Conservation (phyloP, 2,329 filamentous ascomycete genomes). For the Phialophora macrospora region DNA sequence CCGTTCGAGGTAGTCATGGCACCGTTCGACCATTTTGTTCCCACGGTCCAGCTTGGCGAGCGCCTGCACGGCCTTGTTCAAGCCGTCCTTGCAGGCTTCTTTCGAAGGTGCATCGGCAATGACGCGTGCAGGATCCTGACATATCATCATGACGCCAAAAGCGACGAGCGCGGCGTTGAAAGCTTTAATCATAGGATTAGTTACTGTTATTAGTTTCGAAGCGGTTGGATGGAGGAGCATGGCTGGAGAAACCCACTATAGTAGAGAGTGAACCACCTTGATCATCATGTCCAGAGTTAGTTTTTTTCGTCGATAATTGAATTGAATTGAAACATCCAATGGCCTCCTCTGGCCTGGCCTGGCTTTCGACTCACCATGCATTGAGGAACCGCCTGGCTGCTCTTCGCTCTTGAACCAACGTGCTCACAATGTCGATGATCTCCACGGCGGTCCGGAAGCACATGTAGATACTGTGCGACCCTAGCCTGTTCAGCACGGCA, state of each 20-base stretch:
- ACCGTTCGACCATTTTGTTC: conserved; percentile 44
- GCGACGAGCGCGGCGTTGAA: conserved; percentile 16
- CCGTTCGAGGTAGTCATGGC: conserved; percentile 41
- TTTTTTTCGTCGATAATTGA: no score
- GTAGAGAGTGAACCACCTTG: conserved; percentile 8
- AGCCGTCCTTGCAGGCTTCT: conserved; percentile 3
- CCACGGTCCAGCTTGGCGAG: conserved; percentile 41
- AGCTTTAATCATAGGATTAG: neutral
- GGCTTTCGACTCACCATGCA: neutral
- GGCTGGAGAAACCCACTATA: neutral
- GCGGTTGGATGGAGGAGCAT: no score
- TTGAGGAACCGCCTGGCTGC: conserved; percentile 1
- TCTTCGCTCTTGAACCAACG: neutral
- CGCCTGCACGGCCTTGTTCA: conserved; percentile 24
- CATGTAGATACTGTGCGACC: conserved; percentile 9
- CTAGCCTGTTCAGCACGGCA: conserved; percentile 6
- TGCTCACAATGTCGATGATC: conserved; percentile 20
- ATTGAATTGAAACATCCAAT: no score
- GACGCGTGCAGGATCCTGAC: neutral
- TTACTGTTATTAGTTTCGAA: neutral
- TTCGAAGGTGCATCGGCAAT: conserved; percentile 7
- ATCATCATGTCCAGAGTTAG: no score
- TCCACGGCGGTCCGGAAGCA: conserved; percentile 13
- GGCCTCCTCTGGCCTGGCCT: no score
- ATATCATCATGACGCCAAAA: conserved; percentile 5